These are phyloP conservation scores for Aspergillus campestris DNA, from an alignment of 495 filamentous ascomycete genomes.

Conservation along the genomic window DNA sequence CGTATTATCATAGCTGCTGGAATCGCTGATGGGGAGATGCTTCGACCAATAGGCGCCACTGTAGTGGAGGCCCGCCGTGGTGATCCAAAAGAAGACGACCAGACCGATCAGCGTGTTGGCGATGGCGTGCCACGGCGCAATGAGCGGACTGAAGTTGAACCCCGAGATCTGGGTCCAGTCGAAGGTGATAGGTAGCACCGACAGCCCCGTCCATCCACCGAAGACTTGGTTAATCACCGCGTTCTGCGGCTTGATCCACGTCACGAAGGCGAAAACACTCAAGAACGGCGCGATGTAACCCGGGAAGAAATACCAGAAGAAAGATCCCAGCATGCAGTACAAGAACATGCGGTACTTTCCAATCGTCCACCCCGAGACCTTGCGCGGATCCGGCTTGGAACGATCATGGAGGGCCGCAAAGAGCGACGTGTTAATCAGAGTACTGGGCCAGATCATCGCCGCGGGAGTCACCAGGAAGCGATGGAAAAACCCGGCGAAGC, in stretches of 20 bases:
- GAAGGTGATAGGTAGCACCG: conserved; percentile 54
- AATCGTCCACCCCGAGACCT: conserved; percentile 56
- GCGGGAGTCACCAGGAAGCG: conserved; percentile 53
- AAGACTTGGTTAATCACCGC: conserved; percentile 49
- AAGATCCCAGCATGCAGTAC: conserved; percentile 48
- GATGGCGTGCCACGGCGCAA: conserved; percentile 60
- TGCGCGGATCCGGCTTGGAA: conserved; percentile 44
- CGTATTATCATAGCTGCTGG: conserved; percentile 51
- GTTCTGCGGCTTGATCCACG: conserved; percentile 45
- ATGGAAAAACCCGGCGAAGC: conserved; percentile 60
- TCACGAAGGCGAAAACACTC: conserved; percentile 38
- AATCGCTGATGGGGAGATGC: conserved; percentile 49
- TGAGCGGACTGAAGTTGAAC: conserved; percentile 58
- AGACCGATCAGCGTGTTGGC: conserved; percentile 50
- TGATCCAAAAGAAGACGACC: conserved; percentile 44
- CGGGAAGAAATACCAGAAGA: conserved; percentile 55
- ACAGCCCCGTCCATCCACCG: conserved; percentile 52
- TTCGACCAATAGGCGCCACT: conserved; percentile 40
- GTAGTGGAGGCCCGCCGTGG: conserved; percentile 45
- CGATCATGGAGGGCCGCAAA: conserved; percentile 68
- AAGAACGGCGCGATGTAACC: conserved; percentile 40
- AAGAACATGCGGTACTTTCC: conserved; percentile 59
- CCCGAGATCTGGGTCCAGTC: conserved; percentile 64
- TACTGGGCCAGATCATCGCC: conserved; percentile 69
- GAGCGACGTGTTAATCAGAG: conserved; percentile 53